Conservation (phyloP, 208 protist genomes). For the Tritrichomonas musculus region DNA sequence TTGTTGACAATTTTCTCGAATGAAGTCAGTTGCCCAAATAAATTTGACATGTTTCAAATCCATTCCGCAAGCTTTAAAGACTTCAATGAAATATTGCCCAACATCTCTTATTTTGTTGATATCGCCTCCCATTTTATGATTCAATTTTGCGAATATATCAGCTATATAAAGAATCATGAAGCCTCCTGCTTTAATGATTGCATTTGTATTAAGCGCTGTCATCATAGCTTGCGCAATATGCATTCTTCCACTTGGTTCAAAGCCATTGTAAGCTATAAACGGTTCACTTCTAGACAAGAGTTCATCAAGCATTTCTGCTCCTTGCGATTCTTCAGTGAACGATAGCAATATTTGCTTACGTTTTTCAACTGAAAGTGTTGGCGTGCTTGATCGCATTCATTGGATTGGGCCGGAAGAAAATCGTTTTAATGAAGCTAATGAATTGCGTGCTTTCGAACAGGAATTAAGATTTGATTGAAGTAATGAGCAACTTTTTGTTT, state of each 20-base stretch:
- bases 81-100: slow-evolving; percentile 60
- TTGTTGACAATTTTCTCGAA: slow-evolving; percentile 61
- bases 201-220: slow-evolving; percentile 98
- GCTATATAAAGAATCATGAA: slow-evolving; percentile 97
- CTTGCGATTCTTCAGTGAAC: neutral
- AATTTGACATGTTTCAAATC: slow-evolving; percentile 14
- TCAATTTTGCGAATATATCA: slow-evolving; percentile 99
- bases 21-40: neutral
- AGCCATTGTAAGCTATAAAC: slow-evolving; percentile 88
- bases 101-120: slow-evolving; percentile 88
- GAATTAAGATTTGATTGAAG: neutral
- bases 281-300: neutral
- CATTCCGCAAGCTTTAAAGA: slow-evolving; percentile 18
- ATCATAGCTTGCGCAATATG: slow-evolving; percentile 98
- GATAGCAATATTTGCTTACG: neutral
- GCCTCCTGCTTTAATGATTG: slow-evolving; percentile 80
- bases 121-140: slow-evolving; percentile 97
- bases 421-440: no score
- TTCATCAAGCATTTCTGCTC: neutral
- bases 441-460: slow-evolving; percentile 25
- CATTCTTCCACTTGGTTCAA: slow-evolving; percentile 97
- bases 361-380: neutral
- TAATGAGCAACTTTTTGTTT: neutral
- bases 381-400: no score
- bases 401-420: no score